These are phyloP conservation scores for Bretschneidera sinensis DNA, from an alignment of 345 rosid genomes.

Conservation along the genomic window DNA sequence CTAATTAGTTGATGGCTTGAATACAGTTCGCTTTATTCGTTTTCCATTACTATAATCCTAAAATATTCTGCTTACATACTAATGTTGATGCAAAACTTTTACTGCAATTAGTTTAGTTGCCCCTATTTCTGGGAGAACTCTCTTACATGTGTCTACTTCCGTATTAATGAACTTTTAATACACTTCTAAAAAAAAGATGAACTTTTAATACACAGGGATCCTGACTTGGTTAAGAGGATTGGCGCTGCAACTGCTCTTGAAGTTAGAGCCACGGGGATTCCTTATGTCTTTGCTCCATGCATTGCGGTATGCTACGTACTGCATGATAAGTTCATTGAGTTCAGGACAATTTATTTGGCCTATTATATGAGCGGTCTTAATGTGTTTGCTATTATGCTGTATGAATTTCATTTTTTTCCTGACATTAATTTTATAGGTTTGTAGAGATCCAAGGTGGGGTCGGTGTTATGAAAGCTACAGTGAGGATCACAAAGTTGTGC, in stretches of 20 bases:
- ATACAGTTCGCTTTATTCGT: too few species aligned
- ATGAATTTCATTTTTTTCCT: conserved; percentile 7
- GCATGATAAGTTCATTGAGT: background rate
- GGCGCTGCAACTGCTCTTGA: conserved; percentile 98
- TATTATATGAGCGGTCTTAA: background rate
- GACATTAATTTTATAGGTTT: conserved; percentile 52
- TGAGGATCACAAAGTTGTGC: conserved; percentile 78
- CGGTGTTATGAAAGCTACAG: conserved; percentile 96
- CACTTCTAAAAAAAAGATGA: too few species aligned
- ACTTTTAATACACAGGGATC: conserved; percentile 51
- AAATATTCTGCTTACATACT: too few species aligned
- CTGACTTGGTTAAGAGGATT: conserved; percentile 75
- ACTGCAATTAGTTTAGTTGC: too few species aligned
- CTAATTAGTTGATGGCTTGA: too few species aligned
- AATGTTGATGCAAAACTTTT: too few species aligned
- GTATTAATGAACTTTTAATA: background rate
- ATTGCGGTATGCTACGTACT: conserved; percentile 53
- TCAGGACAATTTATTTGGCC: conserved; percentile 1
- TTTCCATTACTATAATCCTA: too few species aligned
- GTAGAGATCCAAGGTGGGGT: conserved; percentile 99
- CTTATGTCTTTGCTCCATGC: conserved; percentile 92
- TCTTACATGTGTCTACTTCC: too few species aligned
- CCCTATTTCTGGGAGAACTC: too few species aligned
- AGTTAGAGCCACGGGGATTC: conserved; percentile 96
- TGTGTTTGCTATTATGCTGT: conserved; percentile 4